Conservation (phyloP, 495 filamentous ascomycete genomes). For the Penicillium crystallinum region DNA sequence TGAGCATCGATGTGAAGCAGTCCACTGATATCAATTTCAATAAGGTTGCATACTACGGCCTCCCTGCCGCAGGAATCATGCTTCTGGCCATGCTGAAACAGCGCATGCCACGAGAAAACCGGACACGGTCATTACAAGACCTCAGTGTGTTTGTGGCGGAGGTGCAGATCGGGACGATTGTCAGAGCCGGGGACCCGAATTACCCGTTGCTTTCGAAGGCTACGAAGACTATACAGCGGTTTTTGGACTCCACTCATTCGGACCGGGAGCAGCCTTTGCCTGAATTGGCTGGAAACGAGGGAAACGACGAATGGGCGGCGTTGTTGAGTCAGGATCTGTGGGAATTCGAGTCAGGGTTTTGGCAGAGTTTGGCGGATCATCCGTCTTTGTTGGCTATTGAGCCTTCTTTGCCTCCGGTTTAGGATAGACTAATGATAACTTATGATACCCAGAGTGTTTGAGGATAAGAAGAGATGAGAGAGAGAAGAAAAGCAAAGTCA, state of each 20-base stretch:
- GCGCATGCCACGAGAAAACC: conserved; percentile 11
- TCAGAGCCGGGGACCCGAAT: conserved; percentile 31
- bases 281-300: conserved; percentile 11
- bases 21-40: background rate
- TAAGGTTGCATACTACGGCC: conserved; percentile 39
- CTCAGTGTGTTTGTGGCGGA: conserved; percentile 38
- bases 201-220: conserved; percentile 29
- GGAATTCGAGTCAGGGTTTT: conserved; percentile 31
- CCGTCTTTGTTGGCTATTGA: conserved; percentile 25
- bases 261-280: conserved; percentile 5
- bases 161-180: conserved; percentile 31
- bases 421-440: background rate
- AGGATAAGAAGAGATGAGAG: background rate
- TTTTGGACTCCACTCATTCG: conserved; percentile 27
- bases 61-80: conserved; percentile 38
- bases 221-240: conserved; percentile 28
- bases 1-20: background rate
- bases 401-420: conserved; percentile 16
- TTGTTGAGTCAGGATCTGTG: conserved; percentile 28
- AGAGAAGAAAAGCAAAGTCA: background rate
- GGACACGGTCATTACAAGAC: conserved; percentile 28
- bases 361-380: conserved; percentile 31
- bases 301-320: conserved; percentile 24
- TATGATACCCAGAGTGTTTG: background rate
- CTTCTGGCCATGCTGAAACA: conserved; percentile 32